These are phyloP conservation scores for Hura crepitans DNA, from an alignment of 441 rosid genomes.

Conservation along the genomic window DNA sequence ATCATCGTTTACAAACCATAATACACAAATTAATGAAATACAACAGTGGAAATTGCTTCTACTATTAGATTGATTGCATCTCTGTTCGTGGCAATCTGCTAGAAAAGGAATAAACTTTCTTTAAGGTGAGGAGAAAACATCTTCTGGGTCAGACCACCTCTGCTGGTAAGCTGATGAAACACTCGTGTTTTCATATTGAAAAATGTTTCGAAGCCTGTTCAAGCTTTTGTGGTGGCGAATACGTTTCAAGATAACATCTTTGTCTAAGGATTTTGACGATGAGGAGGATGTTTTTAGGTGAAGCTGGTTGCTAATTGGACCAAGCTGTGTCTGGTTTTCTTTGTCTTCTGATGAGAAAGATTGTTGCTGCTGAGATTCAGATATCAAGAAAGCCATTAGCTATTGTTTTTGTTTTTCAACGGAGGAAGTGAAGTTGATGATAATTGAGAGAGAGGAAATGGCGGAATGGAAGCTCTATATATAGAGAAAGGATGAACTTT, in stretches of 20 bases:
- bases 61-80: too few species aligned
- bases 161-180: conserved; percentile 4
- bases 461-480: background rate
- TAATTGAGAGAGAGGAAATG: background rate
- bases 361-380: conserved; percentile 27
- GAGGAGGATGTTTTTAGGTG: conserved; percentile 38
- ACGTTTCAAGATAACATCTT: conserved; percentile 41
- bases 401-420: background rate
- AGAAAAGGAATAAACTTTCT: too few species aligned
- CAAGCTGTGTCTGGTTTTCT: conserved; percentile 8
- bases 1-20: too few species aligned
- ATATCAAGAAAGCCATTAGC: conserved; percentile 39
- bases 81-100: too few species aligned
- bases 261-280: conserved; percentile 33
- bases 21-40: too few species aligned
- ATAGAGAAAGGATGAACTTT: background rate
- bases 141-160: conserved; percentile 34
- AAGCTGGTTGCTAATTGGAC: conserved; percentile 37
- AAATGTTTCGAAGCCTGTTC: conserved; percentile 32
- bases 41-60: too few species aligned
- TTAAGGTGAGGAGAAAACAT: conserved; percentile 51
- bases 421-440: background rate
- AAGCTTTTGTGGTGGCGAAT: conserved; percentile 42
- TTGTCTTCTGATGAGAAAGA: conserved; percentile 27
- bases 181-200: conserved; percentile 21